Conservation (phyloP, 1,139 yeast species). For the Kazachstania sp. region DNA sequence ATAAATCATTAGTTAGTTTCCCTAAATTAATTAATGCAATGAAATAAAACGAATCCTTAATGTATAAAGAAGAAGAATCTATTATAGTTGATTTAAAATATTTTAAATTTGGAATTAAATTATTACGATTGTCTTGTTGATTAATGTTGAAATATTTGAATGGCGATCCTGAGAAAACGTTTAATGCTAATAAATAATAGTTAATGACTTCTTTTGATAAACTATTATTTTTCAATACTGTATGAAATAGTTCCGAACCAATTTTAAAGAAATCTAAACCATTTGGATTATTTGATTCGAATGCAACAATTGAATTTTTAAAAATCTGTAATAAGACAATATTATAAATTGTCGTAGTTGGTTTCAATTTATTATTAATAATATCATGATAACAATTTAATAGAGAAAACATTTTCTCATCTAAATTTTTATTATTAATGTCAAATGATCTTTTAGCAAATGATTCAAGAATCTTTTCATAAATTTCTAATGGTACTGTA, state of each 20-base stretch:
- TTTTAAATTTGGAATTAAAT: conserved; percentile 7
- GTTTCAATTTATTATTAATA: conserved; percentile 44
- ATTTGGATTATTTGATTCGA: conserved; percentile 27
- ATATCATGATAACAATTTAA: conserved; percentile 62
- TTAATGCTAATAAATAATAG: conserved; percentile 31
- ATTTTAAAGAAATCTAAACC: conserved; percentile 55
- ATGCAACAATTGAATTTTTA: conserved; percentile 42
- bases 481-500: conserved; percentile 31
- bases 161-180: conserved; percentile 30
- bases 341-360: conserved; percentile 46
- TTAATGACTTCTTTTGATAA: conserved; percentile 29
- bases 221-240: conserved; percentile 33
- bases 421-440: conserved; percentile 37
- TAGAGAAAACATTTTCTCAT: conserved; percentile 47
- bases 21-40: conserved; percentile 31
- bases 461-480: conserved; percentile 31
- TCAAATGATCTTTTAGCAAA: conserved; percentile 32
- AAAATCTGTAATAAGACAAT: conserved; percentile 45
- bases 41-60: conserved; percentile 30
- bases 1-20: conserved; percentile 28
- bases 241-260: conserved; percentile 52
- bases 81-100: conserved; percentile 5
- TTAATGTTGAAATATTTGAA: conserved; percentile 6
- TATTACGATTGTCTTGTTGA: background rate
- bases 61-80: conserved; percentile 16